phyloP scores from a whole-genome alignment of 2,329 filamentous ascomycete species.

The Talaromyces verruculosus region DNA sequence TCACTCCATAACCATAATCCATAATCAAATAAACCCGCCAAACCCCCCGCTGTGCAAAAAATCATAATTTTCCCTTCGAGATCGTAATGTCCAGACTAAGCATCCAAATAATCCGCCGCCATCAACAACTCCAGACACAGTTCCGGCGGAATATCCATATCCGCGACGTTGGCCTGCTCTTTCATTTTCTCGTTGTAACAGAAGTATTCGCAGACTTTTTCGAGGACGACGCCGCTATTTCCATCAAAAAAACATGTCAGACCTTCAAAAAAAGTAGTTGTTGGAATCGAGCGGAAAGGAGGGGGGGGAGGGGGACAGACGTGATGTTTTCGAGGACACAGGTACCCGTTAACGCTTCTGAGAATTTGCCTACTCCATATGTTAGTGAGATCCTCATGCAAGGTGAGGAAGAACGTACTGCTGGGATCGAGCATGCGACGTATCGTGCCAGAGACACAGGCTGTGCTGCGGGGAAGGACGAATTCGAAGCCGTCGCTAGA shows the following conservation, averaged over 20 bases:
- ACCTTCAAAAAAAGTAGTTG: not conserved
- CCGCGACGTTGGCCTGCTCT: constrained; percentile 59
- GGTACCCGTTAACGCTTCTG: constrained; percentile 59
- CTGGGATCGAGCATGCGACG: constrained; percentile 63
- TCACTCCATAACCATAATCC: not conserved
- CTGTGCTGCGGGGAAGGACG: constrained; percentile 60
- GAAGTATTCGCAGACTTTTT: constrained; percentile 70
- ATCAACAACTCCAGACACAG: constrained; percentile 65
- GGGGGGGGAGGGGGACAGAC: constrained; percentile 38
- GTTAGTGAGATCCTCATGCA: not conserved
- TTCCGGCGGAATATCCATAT: constrained; percentile 67
- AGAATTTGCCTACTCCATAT: constrained; percentile 54
- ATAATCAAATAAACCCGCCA: not conserved
- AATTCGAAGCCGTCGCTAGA: constrained; percentile 66
- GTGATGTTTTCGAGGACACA: constrained; percentile 62
- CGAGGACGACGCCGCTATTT: constrained; percentile 59
- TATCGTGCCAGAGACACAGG: constrained; percentile 61
- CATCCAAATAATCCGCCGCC: constrained; percentile 66
- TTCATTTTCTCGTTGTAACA: constrained; percentile 67
- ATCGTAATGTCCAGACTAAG: constrained; percentile 26
- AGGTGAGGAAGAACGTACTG: constrained; percentile 48
- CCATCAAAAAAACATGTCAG: not conserved
- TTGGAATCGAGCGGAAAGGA: not conserved
- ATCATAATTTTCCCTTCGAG: not conserved
- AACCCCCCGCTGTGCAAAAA: not conserved